Base-by-base conservation (phyloP, 2,329 filamentous ascomycete genomes). In the Pseudogymnoascus sp. region DNA sequence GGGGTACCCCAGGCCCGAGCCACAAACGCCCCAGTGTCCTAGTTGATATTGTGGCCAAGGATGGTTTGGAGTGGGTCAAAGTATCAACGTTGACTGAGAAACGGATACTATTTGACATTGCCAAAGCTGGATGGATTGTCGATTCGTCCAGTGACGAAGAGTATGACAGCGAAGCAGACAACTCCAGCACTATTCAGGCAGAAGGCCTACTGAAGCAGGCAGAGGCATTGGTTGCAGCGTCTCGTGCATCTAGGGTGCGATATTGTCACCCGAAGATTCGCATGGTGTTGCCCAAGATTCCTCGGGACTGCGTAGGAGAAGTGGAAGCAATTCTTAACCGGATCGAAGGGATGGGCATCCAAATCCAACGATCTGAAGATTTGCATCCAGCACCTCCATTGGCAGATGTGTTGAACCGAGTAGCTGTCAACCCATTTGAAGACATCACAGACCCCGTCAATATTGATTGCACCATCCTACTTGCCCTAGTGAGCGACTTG, bases 401-500 rank as follows among this genome's bases (percentile, higher is more conserved):
- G 11, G 60, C 63, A 39, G 63, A 66, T 43, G 67, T 67, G 37
- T 50, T 70, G 8, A 22, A 61, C 14, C 61, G 35, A 70, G 74
- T 79, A 39, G 70, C 75, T 20, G 67, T 74, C 32, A 73, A 77
- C 63, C 70, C 70, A 6, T 74, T 72, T 6, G 67, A 72, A 3
- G 65, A 66, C 4, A 71, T 79, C 30, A 75, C 78, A 1, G 64
- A 74, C 1, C 76, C 72, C 0, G 67, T 84, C 16, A 84, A 84
- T 65, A 76, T 84, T 60, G 82, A 84, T 69, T 83, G 80, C 68
- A 89, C 87, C 0, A 79, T 89, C 60, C 77, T 90, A 1, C 78
- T 90, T 5, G 86, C 86, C 3, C 75, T 89, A 16, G 81, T 86
- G 2, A 88, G 85, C 2, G 87, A 90, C 66, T 79, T 89, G 32